Evolutionary conservation across 2,329 filamentous ascomycete genomes (phyloP), one percentile per base, ranked within the genome.

Genomic region (Nannizziopsis arthrosporioides): DNA sequence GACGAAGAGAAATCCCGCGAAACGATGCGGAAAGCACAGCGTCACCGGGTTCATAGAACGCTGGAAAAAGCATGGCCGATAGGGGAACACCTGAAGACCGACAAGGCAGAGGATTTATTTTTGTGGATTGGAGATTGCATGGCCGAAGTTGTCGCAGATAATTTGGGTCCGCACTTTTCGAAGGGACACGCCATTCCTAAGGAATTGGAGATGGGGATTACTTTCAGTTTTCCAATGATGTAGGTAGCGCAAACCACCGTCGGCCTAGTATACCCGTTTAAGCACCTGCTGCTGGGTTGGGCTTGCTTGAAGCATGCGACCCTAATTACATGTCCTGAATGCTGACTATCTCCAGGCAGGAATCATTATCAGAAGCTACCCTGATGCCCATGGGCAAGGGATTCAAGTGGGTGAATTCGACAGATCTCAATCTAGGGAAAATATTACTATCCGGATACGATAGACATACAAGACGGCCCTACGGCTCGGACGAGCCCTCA

Each of bases 51-150:
- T 42, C 62, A 60, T 51, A 60, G 69, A 31, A 73, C 70, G 1
- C 58, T 75, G 52, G 73, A 75, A 52, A 71, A 63, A 54, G 66
- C 67, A 52, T 76, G 73, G 73, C 72, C 72, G 2, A 76, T 76
- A 52, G 72, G 68, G 18, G 72, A 76, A 44, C 73, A 75, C 59
- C 51, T 76, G 57, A 75, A 75, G 55, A 74, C 68, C 62, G 79
- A 87, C 55, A 81, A 88, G 53, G 78, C 82, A 1, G 80, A 86
- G 49, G 79, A 81, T 49, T 69, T 90, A 1, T 92, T 92, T 62
- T 67, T 74, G n/a, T 92, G 85, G 85, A 85, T 92, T 55, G 85
- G 85, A 19, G 71, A 76, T 56, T 84, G 82, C 58, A 85, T 92
- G 56, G 82, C 82, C 11, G 73, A 82, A 51, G 83, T 89, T 2